Evolutionary conservation across 2,329 filamentous ascomycete genomes (phyloP), one percentile per base, ranked within the genome.

Genomic region (Talaromyces verruculosus): DNA sequence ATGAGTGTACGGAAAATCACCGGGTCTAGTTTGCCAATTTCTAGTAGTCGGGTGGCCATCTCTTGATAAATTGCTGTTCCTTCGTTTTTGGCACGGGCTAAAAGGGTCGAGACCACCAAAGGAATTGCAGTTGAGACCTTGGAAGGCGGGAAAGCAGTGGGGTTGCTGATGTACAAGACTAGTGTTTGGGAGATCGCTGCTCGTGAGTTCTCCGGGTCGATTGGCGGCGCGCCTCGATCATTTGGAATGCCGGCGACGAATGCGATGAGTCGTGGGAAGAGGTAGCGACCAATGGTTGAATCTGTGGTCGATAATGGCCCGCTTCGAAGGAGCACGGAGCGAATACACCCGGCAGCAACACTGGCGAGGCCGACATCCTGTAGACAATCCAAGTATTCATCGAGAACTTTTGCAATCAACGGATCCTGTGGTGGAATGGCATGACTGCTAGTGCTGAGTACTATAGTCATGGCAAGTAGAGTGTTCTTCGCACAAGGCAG

Each of bases 401-500:
- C 86, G 3, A 97, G 83, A 71, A 93, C 93, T 64, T 87, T 87
- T 28, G 84, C 81, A 55, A 97, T 85, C 0, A 96, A 84, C 8
- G 89, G 87, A 71, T 98, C 93, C 49, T 86, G 87, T 0, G 91
- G 86, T 0, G 88, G 86, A 64, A 98, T 85, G 51, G 89, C 84
- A 69, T 91, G 91, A 67, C 88, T 85, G 6, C 91, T 91, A 47
- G 89, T 89, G 8, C 92, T 97, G 67, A 99, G 88, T 8, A 99
- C 85, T 67, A 99, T 91, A 0, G 95, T 97, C 57, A 90, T 89
- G 0, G 93, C 92, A 58, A 99, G 84, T 5, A 99, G 86, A 4
- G 90, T 91, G 74, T 98, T 99, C 82, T 96, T 97, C 73, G 97
- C 94, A 76, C 93, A 96, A 1, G 90, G 83, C 28, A 99, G 83